Base-by-base conservation (phyloP, 495 filamentous ascomycete genomes). In the Penicillium parvum region DNA sequence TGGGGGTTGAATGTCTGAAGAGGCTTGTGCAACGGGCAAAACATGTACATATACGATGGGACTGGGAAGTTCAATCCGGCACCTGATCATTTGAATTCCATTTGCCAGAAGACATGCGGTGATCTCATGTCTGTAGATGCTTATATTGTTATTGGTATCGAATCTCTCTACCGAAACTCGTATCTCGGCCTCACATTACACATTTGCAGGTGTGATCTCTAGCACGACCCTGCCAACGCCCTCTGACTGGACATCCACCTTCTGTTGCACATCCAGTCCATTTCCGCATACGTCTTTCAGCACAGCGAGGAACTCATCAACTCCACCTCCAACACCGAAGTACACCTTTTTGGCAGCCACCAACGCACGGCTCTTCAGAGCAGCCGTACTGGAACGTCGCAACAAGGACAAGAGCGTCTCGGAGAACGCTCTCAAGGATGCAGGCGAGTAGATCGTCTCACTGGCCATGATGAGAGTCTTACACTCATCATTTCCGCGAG, bases 371-470 rank as follows among this genome's bases (percentile, higher is more conserved):
- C 76, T 77, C 26, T 50, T 60, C 19, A 37, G 45, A 8, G 62
- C 41, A 4, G 49, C 64, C 21, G 63, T 59, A 36, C 66, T 74
- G 9, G 82, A 75, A 3, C 69, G 67, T 35, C 76, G 63, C 42
- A 95, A 61, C 7, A 92, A 56, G 3, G 64, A 68, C 34, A 88
- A 58, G 22, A 97, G 64, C 4, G 84, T 84, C 42, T 83, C 75
- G 9, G 84, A 79, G 65, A 98, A 98, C 3, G 80, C 71, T 8
- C 51, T 58, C 33, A 95, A 71, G 1, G 86, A 85, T 33, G 77
- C 69, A 0, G 88, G 89, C 0, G 86, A 90, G 65, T 98, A 98
- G 27, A 98, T 96, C 5, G 92, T 98, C 65, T 98, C 92, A 14
- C 89, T 90, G 0, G 86, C 92, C 19, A 97, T 69, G 9, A 95